Percentiles rank a stretch among this genome's conserved stretches.
Evolutionary conservation across 1,284 basidiomycete genomes (phyloP).

Genomic region (Anthracocystis setariae): DNA sequence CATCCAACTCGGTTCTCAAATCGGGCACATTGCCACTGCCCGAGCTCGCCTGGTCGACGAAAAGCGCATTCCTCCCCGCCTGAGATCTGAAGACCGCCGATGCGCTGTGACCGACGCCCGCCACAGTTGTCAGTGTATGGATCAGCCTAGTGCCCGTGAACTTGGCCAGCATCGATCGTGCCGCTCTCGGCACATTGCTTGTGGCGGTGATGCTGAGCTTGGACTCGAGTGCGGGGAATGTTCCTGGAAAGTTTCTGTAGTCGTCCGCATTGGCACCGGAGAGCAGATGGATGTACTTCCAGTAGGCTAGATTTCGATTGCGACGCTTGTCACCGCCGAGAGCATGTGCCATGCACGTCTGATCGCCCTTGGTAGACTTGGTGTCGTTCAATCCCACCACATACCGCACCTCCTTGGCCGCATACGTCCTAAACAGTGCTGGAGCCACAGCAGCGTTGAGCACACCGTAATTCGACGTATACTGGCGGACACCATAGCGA

Average conservation of each 20-base stretch:
- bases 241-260: slow-evolving; percentile 39
- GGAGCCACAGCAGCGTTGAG: slow-evolving; percentile 11
- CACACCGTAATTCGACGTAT: slow-evolving; percentile 16
- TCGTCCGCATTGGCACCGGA: slow-evolving; percentile 8
- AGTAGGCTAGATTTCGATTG: slow-evolving; percentile 51
- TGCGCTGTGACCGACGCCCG: slow-evolving; percentile 57
- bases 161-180: slow-evolving; percentile 7
- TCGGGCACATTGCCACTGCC: slow-evolving; percentile 19
- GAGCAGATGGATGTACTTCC: slow-evolving; percentile 60
- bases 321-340: slow-evolving; percentile 42
- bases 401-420: slow-evolving; percentile 50
- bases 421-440: slow-evolving; percentile 41
- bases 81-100: slow-evolving; percentile 48
- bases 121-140: slow-evolving; percentile 53
- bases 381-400: slow-evolving; percentile 49
- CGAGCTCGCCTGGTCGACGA: slow-evolving; percentile 23
- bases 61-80: slow-evolving; percentile 61
- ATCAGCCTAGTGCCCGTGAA: slow-evolving; percentile 35
- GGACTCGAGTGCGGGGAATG: slow-evolving; percentile 41
- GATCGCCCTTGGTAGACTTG: slow-evolving; percentile 43
- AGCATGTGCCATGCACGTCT: slow-evolving; percentile 52
- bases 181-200: slow-evolving; percentile 22
- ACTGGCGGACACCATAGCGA: slow-evolving; percentile 47
- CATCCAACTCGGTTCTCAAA: slow-evolving; percentile 13
- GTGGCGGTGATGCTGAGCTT: slow-evolving; percentile 12